Base-by-base conservation (phyloP, 192 early-diverging fungal genomes). In the Piromyces sp. region DNA sequence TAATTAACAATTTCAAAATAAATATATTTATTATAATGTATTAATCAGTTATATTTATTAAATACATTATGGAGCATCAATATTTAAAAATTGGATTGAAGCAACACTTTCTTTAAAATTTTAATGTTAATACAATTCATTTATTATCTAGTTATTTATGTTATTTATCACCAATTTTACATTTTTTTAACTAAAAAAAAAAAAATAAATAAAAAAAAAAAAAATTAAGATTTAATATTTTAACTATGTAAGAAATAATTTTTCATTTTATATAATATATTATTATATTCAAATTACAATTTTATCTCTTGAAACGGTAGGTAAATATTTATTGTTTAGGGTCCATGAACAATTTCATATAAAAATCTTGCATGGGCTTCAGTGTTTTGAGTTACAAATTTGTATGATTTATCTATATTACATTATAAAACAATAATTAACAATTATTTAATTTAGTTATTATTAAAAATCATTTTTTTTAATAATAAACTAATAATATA, bases 351-450 rank as follows among this genome's bases (percentile, higher is more conserved):
- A 92, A 83, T 94, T 92, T 96, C 97, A 99, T 28, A 99, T 91
- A 80, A n/a, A n/a, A 99, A 96, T 80, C 97, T 92, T 0, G 95
- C 90, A 85, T 99, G 97, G 22, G 96, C 93, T 85, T 94, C 94
- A 79, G 88, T 84, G 30, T 91, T 90, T 29, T 83, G 83, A 5
- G 79, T 82, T 3, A 88, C 83, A 29, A 94, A 84, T 68, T 85
- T 86, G 86, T 93, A 97, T 6, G 88, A 86, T 30, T 84, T 81
- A n/a, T 79, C 82, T 19, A 40, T 82, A 30, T 51, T 51, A 17
- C 4, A 22, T 51, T 5, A 1, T 17, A 51, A 22, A 17, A 22
- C 22, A 1, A 15, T 15, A 15, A 51, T 40, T 15, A 14, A 15
- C 38, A 40, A 40, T 40, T 15, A 15, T 15, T 40, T 2, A 15